Conservation (phyloP, 108 stramenopile species). For the Fragilariopsis cylindrus region DNA sequence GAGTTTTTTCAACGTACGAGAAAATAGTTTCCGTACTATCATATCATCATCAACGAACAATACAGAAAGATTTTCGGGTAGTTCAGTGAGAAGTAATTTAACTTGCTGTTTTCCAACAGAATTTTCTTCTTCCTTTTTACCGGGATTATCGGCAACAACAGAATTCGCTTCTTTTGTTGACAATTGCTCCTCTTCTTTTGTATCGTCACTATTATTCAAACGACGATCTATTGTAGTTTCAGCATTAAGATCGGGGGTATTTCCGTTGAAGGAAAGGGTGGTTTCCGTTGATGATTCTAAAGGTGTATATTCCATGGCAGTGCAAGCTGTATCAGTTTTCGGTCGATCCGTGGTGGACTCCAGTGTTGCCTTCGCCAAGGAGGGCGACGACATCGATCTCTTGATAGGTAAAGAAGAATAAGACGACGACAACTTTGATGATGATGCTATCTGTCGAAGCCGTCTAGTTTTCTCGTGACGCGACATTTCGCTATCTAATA, state of each 20-base stretch:
- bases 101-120: neutral
- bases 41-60: slow-evolving; percentile 49
- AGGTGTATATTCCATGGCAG: no score
- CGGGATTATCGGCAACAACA: neutral
- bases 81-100: neutral
- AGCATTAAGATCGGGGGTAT: no score
- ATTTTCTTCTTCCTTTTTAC: neutral
- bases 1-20: slow-evolving; percentile 23
- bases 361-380: neutral
- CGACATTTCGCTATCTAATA: neutral
- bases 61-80: slow-evolving; percentile 25
- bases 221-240: no score
- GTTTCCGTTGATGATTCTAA: no score
- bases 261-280: no score
- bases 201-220: neutral
- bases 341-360: neutral
- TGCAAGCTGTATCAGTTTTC: neutral
- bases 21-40: slow-evolving; percentile 40
- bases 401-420: no score
- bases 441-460: neutral
- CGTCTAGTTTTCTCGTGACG: neutral
- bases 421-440: no score
- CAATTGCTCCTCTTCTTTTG: neutral
- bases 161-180: neutral
- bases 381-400: neutral